phyloP scores from a whole-genome alignment of 257 asterid species.

The Nemophila menziesii region DNA sequence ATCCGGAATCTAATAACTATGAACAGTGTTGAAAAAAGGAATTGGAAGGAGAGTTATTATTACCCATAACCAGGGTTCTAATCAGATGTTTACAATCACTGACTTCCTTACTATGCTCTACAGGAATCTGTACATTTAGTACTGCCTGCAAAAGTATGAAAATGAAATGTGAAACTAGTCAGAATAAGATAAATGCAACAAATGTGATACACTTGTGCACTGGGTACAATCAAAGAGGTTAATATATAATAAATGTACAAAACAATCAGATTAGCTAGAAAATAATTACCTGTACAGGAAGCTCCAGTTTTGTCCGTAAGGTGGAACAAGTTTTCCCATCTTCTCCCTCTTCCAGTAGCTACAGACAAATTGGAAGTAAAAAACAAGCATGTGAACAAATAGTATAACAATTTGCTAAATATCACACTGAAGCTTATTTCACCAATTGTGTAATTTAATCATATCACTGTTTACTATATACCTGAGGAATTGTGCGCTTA shows the following conservation, averaged over 20 bases:
- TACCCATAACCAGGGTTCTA: slow-evolving; percentile 97
- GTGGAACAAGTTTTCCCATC: slow-evolving; percentile 67
- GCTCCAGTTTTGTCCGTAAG: slow-evolving; percentile 83
- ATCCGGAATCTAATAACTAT: not conserved
- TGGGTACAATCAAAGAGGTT: not conserved
- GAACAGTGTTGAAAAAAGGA: slow-evolving; percentile 1
- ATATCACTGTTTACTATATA: slow-evolving; percentile 16
- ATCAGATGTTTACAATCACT: slow-evolving; percentile 95
- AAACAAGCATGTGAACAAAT: not conserved
- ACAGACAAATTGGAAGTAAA: not conserved
- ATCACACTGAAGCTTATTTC: not conserved
- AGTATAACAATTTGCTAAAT: not conserved
- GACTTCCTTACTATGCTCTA: slow-evolving; percentile 95
- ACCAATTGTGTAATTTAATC: not conserved
- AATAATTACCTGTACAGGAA: slow-evolving; percentile 80
- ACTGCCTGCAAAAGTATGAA: slow-evolving; percentile 57
- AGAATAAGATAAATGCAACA: slow-evolving; percentile 4
- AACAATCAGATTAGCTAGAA: not conserved
- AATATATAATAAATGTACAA: too few species aligned
- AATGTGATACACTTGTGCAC: not conserved
- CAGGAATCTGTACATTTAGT: slow-evolving; percentile 65
- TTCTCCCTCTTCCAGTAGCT: slow-evolving; percentile 96
- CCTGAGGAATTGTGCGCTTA: slow-evolving; percentile 98
- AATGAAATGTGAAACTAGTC: slow-evolving; percentile 15
- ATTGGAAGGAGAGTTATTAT: slow-evolving; percentile 15